These are phyloP conservation scores for Lophiostoma macrostomum DNA, from an alignment of 495 filamentous ascomycete genomes.

Conservation along the genomic window DNA sequence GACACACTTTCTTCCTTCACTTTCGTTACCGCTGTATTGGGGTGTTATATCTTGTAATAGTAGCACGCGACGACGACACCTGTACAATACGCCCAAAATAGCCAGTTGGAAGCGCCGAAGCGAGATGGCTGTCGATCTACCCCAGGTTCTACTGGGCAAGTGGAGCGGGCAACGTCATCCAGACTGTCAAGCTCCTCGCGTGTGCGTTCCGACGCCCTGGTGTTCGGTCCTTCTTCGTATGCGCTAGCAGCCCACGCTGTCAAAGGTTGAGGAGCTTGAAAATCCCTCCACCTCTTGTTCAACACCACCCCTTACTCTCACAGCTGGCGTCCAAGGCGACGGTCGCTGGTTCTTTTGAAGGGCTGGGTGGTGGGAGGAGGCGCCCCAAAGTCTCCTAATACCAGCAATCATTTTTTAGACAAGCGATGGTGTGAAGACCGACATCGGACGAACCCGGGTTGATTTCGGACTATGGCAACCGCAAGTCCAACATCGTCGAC, in stretches of 20 bases:
- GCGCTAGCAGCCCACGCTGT: background rate
- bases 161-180: background rate
- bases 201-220: background rate
- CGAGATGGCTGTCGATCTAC: background rate
- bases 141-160: background rate
- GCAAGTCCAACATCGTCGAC: constrained; percentile 1
- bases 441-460: background rate
- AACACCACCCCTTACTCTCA: too few species aligned
- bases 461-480: background rate
- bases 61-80: background rate
- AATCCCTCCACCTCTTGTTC: too few species aligned
- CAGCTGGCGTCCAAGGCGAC: too few species aligned
- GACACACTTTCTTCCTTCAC: background rate
- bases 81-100: constrained; percentile 7
- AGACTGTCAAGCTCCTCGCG: background rate
- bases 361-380: background rate
- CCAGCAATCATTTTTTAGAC: background rate
- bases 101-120: background rate
- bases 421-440: background rate
- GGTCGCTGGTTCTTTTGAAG: too few species aligned
- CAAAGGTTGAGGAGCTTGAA: background rate
- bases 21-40: background rate
- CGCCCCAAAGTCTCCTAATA: too few species aligned
- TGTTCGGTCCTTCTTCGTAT: background rate
- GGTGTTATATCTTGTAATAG: background rate